phyloP scores from a whole-genome alignment of 2,329 filamentous ascomycete genomes.

The Sporothrix mexicana region DNA sequence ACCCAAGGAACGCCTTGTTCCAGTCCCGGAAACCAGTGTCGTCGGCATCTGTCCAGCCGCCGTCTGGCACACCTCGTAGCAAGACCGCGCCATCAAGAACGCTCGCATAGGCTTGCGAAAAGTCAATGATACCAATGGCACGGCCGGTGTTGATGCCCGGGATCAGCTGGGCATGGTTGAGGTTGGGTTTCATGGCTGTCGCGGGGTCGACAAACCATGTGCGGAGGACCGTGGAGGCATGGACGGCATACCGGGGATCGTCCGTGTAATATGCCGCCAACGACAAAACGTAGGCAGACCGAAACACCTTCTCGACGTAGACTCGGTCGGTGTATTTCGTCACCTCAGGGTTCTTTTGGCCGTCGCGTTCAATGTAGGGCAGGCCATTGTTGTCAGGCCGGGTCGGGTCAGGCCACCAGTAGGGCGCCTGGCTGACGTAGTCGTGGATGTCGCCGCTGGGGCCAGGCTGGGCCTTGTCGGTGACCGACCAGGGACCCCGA shows the following conservation, averaged over 20 bases:
- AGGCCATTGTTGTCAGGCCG: slow-evolving; percentile 36
- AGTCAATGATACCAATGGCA: slow-evolving; percentile 41
- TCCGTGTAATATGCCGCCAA: slow-evolving; percentile 43
- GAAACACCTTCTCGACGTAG: slow-evolving; percentile 40
- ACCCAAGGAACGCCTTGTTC: slow-evolving; percentile 40
- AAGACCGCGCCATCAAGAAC: slow-evolving; percentile 40
- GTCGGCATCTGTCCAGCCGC: slow-evolving; percentile 39
- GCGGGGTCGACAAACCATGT: slow-evolving; percentile 41
- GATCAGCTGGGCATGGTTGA: slow-evolving; percentile 40
- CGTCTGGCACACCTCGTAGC: background rate
- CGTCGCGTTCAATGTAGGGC: slow-evolving; percentile 41
- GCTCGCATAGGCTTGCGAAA: slow-evolving; percentile 41
- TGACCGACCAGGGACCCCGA: slow-evolving; percentile 42
- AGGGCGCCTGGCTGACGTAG: slow-evolving; percentile 40
- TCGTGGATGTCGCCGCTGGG: slow-evolving; percentile 40
- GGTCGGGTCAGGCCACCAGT: slow-evolving; percentile 40
- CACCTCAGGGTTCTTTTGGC: slow-evolving; percentile 41
- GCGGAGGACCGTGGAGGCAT: slow-evolving; percentile 40
- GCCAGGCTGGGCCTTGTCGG: slow-evolving; percentile 36
- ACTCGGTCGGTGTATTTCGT: slow-evolving; percentile 38
- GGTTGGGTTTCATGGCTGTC: slow-evolving; percentile 42
- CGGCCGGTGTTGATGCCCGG: slow-evolving; percentile 39
- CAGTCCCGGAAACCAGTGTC: slow-evolving; percentile 37
- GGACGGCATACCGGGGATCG: slow-evolving; percentile 38
- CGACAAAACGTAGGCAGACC: slow-evolving; percentile 39